Conservation (phyloP, 345 rosid genomes). For the Toxicodendron radicans region DNA sequence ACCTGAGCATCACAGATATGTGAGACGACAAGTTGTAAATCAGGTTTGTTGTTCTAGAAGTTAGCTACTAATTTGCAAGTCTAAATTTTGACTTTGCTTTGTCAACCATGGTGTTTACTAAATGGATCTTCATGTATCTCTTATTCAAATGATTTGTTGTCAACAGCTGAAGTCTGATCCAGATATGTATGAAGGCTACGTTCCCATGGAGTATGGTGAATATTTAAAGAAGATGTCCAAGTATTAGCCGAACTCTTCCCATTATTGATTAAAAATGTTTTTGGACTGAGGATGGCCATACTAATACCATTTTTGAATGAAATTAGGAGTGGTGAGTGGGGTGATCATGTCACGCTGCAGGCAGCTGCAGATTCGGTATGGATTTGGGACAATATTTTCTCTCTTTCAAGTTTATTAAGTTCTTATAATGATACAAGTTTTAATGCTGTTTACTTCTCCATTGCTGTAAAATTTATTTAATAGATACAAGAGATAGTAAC, state of each 20-base stretch:
- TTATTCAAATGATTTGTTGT: slow-evolving; percentile 18
- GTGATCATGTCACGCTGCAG: slow-evolving; percentile 74
- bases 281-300: slow-evolving; percentile 12
- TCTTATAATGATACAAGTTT: background rate
- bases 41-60: slow-evolving; percentile 52
- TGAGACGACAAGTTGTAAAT: slow-evolving; percentile 53
- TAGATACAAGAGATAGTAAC: background rate
- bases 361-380: slow-evolving; percentile 79
- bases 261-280: slow-evolving; percentile 4
- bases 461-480: background rate
- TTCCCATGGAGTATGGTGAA: slow-evolving; percentile 76
- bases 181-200: slow-evolving; percentile 71
- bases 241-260: slow-evolving; percentile 33
- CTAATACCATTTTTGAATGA: slow-evolving; percentile 21
- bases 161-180: slow-evolving; percentile 63
- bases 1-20: slow-evolving; percentile 62
- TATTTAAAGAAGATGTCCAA: slow-evolving; percentile 72
- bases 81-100: background rate
- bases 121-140: slow-evolving; percentile 14
- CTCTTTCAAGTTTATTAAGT: slow-evolving; percentile 10
- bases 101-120: background rate
- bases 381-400: background rate
- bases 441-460: background rate
- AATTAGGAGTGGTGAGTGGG: slow-evolving; percentile 73
- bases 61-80: background rate